Percentiles rank a stretch among this genome's conserved stretches.
Evolutionary conservation across 371 early-diverging fungal genomes (phyloP).

Genomic region (Syncephalastrum sp.): DNA sequence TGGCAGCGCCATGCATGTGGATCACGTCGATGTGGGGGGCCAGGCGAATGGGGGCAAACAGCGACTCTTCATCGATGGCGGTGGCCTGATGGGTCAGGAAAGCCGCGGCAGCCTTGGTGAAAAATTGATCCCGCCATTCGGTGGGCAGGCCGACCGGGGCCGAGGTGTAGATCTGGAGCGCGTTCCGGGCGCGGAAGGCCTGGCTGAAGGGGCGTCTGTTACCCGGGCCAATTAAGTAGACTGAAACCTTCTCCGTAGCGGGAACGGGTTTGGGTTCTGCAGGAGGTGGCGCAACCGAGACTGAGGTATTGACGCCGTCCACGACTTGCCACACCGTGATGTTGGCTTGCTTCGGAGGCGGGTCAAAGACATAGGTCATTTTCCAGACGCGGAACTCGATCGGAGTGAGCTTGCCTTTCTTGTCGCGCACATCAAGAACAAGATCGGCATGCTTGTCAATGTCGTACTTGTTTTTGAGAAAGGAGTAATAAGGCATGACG

Average conservation of each 20-base stretch:
- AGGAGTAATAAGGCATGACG: slow-evolving; percentile 61
- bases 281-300: slow-evolving; percentile 6
- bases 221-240: slow-evolving; percentile 60
- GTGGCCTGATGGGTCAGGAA: slow-evolving; percentile 52
- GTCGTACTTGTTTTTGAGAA: slow-evolving; percentile 37
- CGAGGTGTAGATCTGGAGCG: slow-evolving; percentile 47
- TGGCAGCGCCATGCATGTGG: slow-evolving; percentile 66
- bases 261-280: slow-evolving; percentile 15
- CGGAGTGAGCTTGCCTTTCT: slow-evolving; percentile 21
- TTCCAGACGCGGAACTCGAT: slow-evolving; percentile 49
- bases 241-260: slow-evolving; percentile 25
- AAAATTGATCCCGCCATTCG: slow-evolving; percentile 68
- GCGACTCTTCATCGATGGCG: slow-evolving; percentile 50
- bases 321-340: slow-evolving; percentile 10
- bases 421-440: slow-evolving; percentile 44
- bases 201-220: slow-evolving; percentile 42
- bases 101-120: slow-evolving; percentile 56
- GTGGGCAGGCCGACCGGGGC: slow-evolving; percentile 50
- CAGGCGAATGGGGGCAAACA: slow-evolving; percentile 48
- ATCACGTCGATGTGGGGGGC: slow-evolving; percentile 51
- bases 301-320: slow-evolving; percentile 14
- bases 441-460: slow-evolving; percentile 38
- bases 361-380: slow-evolving; percentile 20
- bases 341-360: slow-evolving; percentile 11
- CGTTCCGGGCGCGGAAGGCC: slow-evolving; percentile 45